These are phyloP conservation scores for Mercurialis annua DNA, from an alignment of 345 rosid genomes.

Conservation along the genomic window DNA sequence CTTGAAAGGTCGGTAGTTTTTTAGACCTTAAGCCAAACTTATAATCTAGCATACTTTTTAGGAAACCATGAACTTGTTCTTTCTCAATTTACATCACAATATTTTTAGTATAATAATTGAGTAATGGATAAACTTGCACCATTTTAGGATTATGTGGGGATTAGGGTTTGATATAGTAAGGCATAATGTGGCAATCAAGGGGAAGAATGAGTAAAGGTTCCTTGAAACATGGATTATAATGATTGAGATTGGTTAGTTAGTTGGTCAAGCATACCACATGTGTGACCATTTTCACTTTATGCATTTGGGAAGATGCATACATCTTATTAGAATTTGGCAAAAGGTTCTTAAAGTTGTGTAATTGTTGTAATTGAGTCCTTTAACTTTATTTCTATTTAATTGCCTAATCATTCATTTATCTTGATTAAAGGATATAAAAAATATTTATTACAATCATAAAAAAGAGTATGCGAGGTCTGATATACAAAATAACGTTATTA, in stretches of 20 bases:
- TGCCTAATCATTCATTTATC: too few species aligned
- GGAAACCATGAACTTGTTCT: neutral
- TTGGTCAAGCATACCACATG: conserved; percentile 29
- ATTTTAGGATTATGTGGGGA: conserved; percentile 13
- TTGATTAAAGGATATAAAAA: too few species aligned
- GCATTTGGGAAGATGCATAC: neutral
- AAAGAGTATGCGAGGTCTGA: too few species aligned
- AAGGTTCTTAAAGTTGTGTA: too few species aligned
- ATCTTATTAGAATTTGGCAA: too few species aligned
- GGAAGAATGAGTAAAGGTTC: conserved; percentile 15
- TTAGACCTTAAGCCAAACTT: too few species aligned
- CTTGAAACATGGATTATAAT: conserved; percentile 22
- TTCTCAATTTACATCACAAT: neutral
- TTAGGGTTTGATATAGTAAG: neutral
- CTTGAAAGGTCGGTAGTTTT: too few species aligned
- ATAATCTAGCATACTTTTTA: neutral
- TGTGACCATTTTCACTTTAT: neutral
- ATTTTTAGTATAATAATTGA: conserved; percentile 3
- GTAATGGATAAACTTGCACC: conserved; percentile 11
- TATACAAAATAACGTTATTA: too few species aligned
- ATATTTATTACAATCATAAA: too few species aligned
- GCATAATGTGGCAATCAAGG: conserved; percentile 27
- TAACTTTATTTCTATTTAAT: too few species aligned
- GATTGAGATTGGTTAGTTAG: conserved; percentile 23
- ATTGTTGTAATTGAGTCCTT: too few species aligned